phyloP scores from a whole-genome alignment of 192 early-diverging fungal species.

The Coemansia interrupta region DNA sequence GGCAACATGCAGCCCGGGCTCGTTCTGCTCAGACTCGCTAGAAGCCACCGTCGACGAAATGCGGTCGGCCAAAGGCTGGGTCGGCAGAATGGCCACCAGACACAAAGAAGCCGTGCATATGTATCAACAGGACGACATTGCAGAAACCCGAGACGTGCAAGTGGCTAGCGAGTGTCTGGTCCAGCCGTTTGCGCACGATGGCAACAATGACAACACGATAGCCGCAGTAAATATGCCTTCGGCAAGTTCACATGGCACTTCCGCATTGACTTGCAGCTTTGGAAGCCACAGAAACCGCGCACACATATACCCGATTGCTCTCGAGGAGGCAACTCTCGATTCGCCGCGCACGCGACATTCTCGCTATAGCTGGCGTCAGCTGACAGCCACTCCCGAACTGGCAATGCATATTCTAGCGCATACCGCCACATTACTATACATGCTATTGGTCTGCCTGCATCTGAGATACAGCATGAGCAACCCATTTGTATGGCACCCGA shows the following conservation, averaged over 20 bases:
- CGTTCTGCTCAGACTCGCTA: constrained; percentile 8
- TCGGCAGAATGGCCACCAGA: constrained; percentile 12
- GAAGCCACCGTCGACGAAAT: constrained; percentile 19
- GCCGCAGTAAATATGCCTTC: neutral
- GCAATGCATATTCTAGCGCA: constrained; percentile 15
- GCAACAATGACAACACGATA: neutral
- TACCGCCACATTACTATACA: constrained; percentile 6
- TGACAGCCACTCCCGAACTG: neutral
- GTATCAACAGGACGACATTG: neutral
- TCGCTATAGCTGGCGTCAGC: neutral
- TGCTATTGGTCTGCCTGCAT: constrained; percentile 1
- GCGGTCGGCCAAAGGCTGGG: constrained; percentile 21
- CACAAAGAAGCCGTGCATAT: neutral
- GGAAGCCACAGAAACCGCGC: constrained; percentile 4
- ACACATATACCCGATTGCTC: constrained; percentile 4
- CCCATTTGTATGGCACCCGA: constrained; percentile 25
- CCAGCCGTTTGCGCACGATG: neutral
- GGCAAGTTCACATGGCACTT: neutral
- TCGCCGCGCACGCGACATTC: neutral
- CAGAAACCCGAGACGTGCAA: neutral
- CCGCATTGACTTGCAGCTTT: neutral
- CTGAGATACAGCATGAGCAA: neutral
- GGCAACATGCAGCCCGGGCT: neutral
- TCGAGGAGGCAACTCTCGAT: neutral
- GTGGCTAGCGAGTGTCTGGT: neutral